A percentile compares a stretch with the other conserved stretches of the same genome.
phyloP scores from a whole-genome alignment of 305 asterid genomes.

The Euphrasia arctica region DNA sequence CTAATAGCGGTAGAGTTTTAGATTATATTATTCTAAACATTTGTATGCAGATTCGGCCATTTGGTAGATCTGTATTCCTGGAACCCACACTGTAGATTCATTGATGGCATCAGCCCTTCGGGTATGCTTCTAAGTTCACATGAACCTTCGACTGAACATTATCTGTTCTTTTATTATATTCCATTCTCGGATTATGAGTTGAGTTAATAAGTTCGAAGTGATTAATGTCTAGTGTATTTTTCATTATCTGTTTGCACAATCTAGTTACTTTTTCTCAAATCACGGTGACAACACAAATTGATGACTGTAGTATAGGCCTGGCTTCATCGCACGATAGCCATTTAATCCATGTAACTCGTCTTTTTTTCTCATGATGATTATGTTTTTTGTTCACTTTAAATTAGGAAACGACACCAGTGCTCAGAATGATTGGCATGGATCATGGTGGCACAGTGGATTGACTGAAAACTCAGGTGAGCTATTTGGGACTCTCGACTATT shows the following conservation, averaged over 20 bases:
- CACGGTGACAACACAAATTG: background rate
- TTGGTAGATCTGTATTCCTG: slow-evolving; percentile 58
- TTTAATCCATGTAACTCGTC: background rate
- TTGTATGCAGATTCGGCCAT: slow-evolving; percentile 50
- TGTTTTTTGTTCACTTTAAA: slow-evolving; percentile 24
- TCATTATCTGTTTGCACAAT: background rate
- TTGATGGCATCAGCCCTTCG: slow-evolving; percentile 54
- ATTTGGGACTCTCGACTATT: slow-evolving; percentile 4
- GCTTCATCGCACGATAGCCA: background rate
- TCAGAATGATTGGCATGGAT: slow-evolving; percentile 67
- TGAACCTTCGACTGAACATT: background rate
- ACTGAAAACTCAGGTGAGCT: slow-evolving; percentile 44
- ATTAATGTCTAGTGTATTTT: background rate
- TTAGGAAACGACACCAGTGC: slow-evolving; percentile 51
- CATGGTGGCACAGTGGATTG: slow-evolving; percentile 74
- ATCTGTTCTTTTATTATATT: background rate
- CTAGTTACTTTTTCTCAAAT: background rate
- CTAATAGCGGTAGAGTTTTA: background rate
- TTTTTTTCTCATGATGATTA: slow-evolving; percentile 2
- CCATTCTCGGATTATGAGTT: background rate
- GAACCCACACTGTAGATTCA: slow-evolving; percentile 62
- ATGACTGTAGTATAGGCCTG: slow-evolving; percentile 7
- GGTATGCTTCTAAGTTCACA: slow-evolving; percentile 29
- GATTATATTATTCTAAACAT: slow-evolving; percentile 12
- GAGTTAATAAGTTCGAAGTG: background rate